A percentile compares a stretch with the other conserved stretches of the same genome.
Evolutionary conservation across 2,329 filamentous ascomycete species (phyloP).

Genomic region (Purpureocillium lavendulum): DNA sequence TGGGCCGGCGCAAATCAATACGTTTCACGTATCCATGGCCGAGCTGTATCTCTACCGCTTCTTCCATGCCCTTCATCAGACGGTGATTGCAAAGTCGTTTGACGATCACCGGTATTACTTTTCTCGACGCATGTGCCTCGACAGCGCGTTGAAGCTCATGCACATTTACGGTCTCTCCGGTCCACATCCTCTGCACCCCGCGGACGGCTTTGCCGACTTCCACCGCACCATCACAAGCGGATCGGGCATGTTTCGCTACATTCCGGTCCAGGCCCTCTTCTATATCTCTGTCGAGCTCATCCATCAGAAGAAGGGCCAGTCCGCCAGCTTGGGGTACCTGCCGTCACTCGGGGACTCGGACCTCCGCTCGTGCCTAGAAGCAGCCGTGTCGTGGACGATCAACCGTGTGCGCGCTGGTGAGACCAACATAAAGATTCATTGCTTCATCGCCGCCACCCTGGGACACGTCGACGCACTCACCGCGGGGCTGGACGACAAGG

Average conservation of each 20-base stretch:
- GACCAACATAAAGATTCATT: conserved; percentile 33
- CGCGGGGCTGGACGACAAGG: conserved; percentile 15
- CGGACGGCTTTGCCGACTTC: conserved; percentile 12
- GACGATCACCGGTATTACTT: conserved; percentile 42
- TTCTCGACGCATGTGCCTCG: conserved; percentile 41
- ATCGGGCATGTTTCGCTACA: conserved; percentile 32
- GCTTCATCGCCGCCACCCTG: conserved; percentile 22
- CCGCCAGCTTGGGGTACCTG: conserved; percentile 17
- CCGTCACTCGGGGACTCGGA: conserved; percentile 22
- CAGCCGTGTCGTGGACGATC: conserved; percentile 20
- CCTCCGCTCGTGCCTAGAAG: conserved; percentile 19
- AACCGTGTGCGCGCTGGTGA: conserved; percentile 30
- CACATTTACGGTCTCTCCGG: conserved; percentile 21
- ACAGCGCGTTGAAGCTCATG: conserved; percentile 28
- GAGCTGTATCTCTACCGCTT: conserved; percentile 37
- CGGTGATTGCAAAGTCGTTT: conserved; percentile 33
- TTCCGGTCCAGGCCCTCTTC: conserved; percentile 29
- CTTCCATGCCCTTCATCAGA: conserved; percentile 46
- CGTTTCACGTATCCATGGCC: conserved; percentile 32
- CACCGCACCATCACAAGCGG: conserved; percentile 29
- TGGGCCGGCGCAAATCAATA: conserved; percentile 13
- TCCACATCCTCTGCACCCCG: conserved; percentile 6
- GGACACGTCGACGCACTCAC: conserved; percentile 27
- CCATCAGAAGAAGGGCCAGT: conserved; percentile 33
- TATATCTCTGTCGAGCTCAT: conserved; percentile 38